phyloP scores from a whole-genome alignment of 805 yeast genomes.

The Lipomyces mesembrius region DNA sequence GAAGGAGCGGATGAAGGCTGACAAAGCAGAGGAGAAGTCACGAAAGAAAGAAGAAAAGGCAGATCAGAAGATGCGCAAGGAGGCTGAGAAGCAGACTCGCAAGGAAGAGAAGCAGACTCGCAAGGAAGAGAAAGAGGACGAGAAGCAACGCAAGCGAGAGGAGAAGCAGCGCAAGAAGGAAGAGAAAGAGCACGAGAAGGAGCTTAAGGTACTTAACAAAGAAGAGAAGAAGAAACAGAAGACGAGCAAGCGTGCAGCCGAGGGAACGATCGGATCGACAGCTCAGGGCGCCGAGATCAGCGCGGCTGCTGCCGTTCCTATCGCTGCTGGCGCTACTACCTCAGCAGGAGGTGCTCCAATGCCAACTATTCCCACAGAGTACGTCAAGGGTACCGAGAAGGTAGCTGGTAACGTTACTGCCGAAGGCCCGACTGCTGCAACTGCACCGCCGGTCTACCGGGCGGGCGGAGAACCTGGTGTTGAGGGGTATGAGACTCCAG shows the following conservation, averaged over 20 bases:
- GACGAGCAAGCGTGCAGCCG: not conserved
- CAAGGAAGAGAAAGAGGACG: slow-evolving; percentile 1
- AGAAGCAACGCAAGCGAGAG: not conserved
- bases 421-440: not conserved
- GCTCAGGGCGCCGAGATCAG: not conserved
- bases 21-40: slow-evolving; percentile 35
- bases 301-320: not conserved
- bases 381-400: not conserved
- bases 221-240: slow-evolving; percentile 10
- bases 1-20: slow-evolving; percentile 34
- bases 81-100: slow-evolving; percentile 9
- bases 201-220: slow-evolving; percentile 7
- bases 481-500: slow-evolving; percentile 2
- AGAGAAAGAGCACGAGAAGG: slow-evolving; percentile 5
- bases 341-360: not conserved
- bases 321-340: not conserved
- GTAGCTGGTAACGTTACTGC: not conserved
- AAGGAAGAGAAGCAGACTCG: not conserved
- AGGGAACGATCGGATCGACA: not conserved
- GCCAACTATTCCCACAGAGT: not conserved
- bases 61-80: slow-evolving; percentile 15
- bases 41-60: slow-evolving; percentile 27
- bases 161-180: not conserved
- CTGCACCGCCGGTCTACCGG: not conserved
- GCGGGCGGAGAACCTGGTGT: not conserved